Evolutionary conservation across 2,329 filamentous ascomycete species (phyloP), one percentile per base, ranked within the genome.

Genomic region (Alternaria dauci): DNA sequence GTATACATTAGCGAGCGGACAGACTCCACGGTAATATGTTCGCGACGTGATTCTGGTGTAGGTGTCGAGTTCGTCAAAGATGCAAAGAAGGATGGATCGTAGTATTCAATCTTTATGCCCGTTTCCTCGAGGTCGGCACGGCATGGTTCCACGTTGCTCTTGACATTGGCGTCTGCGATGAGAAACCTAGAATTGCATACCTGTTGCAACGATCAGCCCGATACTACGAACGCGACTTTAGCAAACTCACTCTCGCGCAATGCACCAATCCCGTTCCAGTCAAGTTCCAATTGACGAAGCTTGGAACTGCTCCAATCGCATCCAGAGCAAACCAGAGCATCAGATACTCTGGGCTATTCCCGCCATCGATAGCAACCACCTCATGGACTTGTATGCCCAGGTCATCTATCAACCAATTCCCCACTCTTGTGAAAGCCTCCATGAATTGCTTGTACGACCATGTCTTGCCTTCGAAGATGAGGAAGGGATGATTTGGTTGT

Each of bases 151-250:
- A 78, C 69, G 18, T 77, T 90, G 82, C 2, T 80, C 79, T 2
- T 86, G 84, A 65, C 85, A 78, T 59, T 83, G 75, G 0, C 80
- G 76, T 44, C 83, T 77, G 53, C 81, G 76, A 18, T 78, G 73
- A 61, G 79, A 72, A 62, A 87, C 80, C 52, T 80, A 79, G 63
- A 60, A 74, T 76, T 76, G 80, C 58, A 92, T 68, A 51, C 81
- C 78, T 56, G 85, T 68, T 14, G 85, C 8, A 4, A 38, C 79
- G 76, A 73, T 91, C 85, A 12, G 84, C 83, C 16, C 3, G 18
- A 48, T 3, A 30, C 34, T 2, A 54, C 8, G 11, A 14, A 28
- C 28, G 3, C 30, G 77, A 73, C 3, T 76, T 67, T 7, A 77
- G 41, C 69, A 73, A 84, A 57, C 63, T 30, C 50, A 76, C 74